Conservation (phyloP, 352 stramenopile species). For the Pythium guiyangense region DNA sequence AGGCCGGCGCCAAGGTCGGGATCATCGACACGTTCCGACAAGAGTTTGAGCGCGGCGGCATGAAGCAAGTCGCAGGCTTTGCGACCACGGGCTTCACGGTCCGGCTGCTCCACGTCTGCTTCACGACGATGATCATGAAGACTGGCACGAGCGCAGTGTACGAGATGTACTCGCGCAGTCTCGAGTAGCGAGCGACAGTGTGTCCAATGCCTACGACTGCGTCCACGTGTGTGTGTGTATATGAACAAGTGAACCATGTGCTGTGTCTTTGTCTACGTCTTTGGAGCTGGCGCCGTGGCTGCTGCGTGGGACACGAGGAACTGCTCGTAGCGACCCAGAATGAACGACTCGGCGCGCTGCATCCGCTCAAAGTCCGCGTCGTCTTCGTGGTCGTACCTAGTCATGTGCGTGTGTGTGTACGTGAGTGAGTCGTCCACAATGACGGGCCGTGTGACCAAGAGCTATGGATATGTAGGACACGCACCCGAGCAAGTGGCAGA, state of each 20-base stretch:
- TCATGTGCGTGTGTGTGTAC: not conserved
- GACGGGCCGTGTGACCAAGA: too few species aligned
- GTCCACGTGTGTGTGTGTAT: too few species aligned
- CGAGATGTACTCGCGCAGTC: conserved; percentile 30
- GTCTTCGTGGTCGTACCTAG: conserved; percentile 76
- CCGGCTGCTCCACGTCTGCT: conserved; percentile 67
- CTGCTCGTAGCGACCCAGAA: conserved; percentile 46
- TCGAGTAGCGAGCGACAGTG: conserved; percentile 29
- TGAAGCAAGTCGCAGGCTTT: conserved; percentile 77
- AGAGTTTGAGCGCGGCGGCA: conserved; percentile 69
- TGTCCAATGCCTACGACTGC: too few species aligned
- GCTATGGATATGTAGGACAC: too few species aligned
- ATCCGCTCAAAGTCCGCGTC: conserved; percentile 78
- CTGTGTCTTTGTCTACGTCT: not conserved
- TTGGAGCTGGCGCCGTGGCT: not conserved
- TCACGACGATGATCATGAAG: conserved; percentile 92
- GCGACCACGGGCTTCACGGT: conserved; percentile 79
- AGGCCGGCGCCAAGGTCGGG: conserved; percentile 79
- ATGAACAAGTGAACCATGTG: too few species aligned
- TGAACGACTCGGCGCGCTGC: conserved; percentile 62
- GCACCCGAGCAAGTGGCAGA: conserved; percentile 82
- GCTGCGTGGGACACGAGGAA: conserved; percentile 35
- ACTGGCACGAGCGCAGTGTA: conserved; percentile 85
- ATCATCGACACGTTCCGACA: conserved; percentile 68
- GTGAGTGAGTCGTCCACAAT: too few species aligned